Conservation (phyloP, 2,329 filamentous ascomycete species). For the Teratosphaeria zuluensis region DNA sequence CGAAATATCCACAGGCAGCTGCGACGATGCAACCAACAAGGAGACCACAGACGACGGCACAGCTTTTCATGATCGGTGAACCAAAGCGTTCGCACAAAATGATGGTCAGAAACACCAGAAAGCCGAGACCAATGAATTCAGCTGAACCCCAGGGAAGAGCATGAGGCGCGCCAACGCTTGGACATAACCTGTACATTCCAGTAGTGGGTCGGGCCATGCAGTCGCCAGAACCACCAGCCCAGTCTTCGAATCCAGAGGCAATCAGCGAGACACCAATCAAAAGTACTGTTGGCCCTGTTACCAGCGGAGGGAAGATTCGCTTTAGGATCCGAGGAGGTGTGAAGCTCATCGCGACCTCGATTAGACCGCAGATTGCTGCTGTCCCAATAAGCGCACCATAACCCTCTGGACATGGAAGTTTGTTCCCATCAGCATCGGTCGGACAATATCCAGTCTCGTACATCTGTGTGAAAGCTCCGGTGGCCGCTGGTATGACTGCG, state of each 20-base stretch:
- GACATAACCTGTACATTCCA: conserved; percentile 55
- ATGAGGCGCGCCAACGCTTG: conserved; percentile 57
- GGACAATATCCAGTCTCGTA: conserved; percentile 64
- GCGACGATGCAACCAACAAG: conserved; percentile 69
- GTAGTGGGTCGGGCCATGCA: conserved; percentile 36
- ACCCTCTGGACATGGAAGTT: conserved; percentile 62
- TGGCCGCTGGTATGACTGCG: conserved; percentile 63
- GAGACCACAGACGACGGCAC: conserved; percentile 54
- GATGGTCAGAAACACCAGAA: conserved; percentile 70
- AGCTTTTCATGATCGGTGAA: conserved; percentile 74
- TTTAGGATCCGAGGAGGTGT: conserved; percentile 55
- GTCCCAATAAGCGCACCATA: conserved; percentile 71
- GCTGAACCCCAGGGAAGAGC: conserved; percentile 67
- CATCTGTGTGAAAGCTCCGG: conserved; percentile 65
- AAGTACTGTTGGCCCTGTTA: conserved; percentile 58
- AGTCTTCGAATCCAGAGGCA: conserved; percentile 61
- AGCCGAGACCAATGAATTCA: conserved; percentile 69
- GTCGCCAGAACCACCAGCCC: conserved; percentile 64
- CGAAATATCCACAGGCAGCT: conserved; percentile 69
- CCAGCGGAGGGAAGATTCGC: conserved; percentile 64
- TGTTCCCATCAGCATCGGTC: conserved; percentile 46
- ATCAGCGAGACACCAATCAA: conserved; percentile 68
- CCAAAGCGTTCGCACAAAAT: conserved; percentile 74
- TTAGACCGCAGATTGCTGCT: conserved; percentile 34
- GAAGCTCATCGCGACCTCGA: conserved; percentile 68